These are phyloP conservation scores for Gaillardinia entomophila DNA, from an alignment of 805 yeast genomes.

Conservation along the genomic window DNA sequence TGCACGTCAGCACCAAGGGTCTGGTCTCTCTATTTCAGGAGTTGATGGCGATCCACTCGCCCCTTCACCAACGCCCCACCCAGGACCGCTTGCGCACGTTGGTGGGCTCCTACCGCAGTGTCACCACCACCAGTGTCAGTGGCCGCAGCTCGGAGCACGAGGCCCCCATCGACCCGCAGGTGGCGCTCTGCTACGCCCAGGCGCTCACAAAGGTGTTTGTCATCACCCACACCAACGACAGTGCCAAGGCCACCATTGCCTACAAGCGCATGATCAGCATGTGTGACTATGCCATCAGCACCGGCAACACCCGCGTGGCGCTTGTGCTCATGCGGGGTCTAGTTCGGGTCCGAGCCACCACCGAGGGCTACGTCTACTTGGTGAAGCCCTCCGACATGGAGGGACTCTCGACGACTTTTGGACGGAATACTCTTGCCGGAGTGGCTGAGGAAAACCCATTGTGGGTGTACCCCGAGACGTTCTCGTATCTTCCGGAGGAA, in stretches of 20 bases:
- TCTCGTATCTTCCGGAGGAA: constrained; percentile 42
- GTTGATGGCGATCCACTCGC: constrained; percentile 7
- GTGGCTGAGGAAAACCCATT: neutral
- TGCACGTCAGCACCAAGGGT: constrained; percentile 13
- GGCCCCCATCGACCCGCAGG: neutral
- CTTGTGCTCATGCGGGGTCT: constrained; percentile 48
- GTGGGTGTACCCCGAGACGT: constrained; percentile 62
- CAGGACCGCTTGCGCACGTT: neutral
- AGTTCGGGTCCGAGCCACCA: constrained; percentile 47
- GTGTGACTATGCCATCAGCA: constrained; percentile 28
- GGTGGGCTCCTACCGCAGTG: neutral
- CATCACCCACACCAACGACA: constrained; percentile 14
- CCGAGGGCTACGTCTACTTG: constrained; percentile 41
- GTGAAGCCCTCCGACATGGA: constrained; percentile 56
- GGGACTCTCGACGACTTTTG: constrained; percentile 56
- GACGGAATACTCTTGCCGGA: constrained; percentile 36
- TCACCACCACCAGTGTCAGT: neutral
- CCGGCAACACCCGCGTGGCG: constrained; percentile 29
- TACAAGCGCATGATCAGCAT: constrained; percentile 28
- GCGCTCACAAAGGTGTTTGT: constrained; percentile 21
- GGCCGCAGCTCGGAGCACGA: neutral
- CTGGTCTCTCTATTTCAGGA: constrained; percentile 10
- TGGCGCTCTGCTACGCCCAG: constrained; percentile 14
- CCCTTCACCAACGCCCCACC: constrained; percentile 2
- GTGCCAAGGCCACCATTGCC: constrained; percentile 20